Conservation (phyloP, 2,329 filamentous ascomycete genomes). For the Cladosporium sp. region DNA sequence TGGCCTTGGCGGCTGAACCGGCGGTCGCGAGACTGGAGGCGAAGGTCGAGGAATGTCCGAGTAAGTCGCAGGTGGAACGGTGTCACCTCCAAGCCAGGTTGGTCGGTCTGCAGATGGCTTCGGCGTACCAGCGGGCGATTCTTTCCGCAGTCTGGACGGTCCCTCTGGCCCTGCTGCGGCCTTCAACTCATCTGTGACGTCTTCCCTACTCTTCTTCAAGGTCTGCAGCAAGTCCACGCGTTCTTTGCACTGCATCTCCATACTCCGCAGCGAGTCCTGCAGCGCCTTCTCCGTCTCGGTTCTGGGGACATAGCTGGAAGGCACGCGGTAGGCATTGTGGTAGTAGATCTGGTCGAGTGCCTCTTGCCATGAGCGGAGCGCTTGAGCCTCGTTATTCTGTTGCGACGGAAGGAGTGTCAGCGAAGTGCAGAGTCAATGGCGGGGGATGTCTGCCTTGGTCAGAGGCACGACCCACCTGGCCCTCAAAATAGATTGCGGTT, state of each 20-base stretch:
- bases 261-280: constrained; percentile 69
- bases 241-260: constrained; percentile 91
- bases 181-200: constrained; percentile 39
- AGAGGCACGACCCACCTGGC: constrained; percentile 56
- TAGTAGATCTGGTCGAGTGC: constrained; percentile 86
- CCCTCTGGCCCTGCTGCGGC: constrained; percentile 10
- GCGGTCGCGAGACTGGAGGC: constrained; percentile 38
- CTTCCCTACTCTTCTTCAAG: constrained; percentile 59
- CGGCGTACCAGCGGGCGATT: constrained; percentile 6
- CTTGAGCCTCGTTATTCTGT: constrained; percentile 85
- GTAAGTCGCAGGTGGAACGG: constrained; percentile 74
- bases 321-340: constrained; percentile 69
- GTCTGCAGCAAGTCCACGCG: constrained; percentile 83
- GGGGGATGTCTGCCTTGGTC: neutral
- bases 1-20: constrained; percentile 37
- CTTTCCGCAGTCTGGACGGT: constrained; percentile 9
- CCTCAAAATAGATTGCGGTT: constrained; percentile 92
- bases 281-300: constrained; percentile 80
- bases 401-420: constrained; percentile 28
- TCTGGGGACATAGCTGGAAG: constrained; percentile 61
- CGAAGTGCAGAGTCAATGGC: neutral
- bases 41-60: constrained; percentile 69
- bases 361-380: constrained; percentile 80
- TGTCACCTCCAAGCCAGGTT: constrained; percentile 72
- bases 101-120: constrained; percentile 21